Base-by-base conservation (phyloP, 2,329 filamentous ascomycete genomes). In the Sphaerulina vaccinii region DNA sequence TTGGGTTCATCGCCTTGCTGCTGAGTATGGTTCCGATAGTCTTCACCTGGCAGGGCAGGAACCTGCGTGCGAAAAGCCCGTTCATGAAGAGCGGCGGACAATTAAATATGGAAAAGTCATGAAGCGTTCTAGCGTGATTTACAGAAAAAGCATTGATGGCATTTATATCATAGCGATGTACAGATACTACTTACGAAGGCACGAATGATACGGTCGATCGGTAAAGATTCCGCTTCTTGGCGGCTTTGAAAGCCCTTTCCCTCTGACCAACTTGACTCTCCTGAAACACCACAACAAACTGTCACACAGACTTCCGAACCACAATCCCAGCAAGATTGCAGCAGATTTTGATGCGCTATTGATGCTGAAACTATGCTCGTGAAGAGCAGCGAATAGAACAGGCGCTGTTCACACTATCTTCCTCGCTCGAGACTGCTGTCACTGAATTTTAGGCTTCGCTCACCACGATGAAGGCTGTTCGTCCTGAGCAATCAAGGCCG, bases 21-120 rank as follows among this genome's bases (percentile, higher is more conserved):
- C 55, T 79, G 45, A 74, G 71, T 39, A 70, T 69, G 35, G 72
- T 73, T 27, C 77, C 76, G 0, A 63, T 79, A 13, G 63, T 76
- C 3, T 64, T 79, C 51, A 54, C 73, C 11, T 62, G 60, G 48
- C 66, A 62, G 51, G 72, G 71, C 2, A 52, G 48, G 21, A 49
- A 54, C 38, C 59, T 71, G 19, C 56, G 70, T 16, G 59, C 27
- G 9, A 32, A 54, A 36, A 58, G 63, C 35, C 69, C 66, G 54
- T 69, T 69, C 51, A 71, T 70, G 64, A 54, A 47, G 45, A 49
- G 60, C 39, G 24, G 44, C 33, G 48, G 49, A 21, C 42, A 39
- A 27, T 21, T 23, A 4, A 32, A 29, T 16, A 24, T 18, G 3
- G 23, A 18, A 18, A 49, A 49, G 37, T 49, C 24, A 41, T 41